Percentiles rank a stretch among this genome's conserved stretches.
Conservation (phyloP, 345 rosid genomes). For the Hibiscus syriacus region DNA sequence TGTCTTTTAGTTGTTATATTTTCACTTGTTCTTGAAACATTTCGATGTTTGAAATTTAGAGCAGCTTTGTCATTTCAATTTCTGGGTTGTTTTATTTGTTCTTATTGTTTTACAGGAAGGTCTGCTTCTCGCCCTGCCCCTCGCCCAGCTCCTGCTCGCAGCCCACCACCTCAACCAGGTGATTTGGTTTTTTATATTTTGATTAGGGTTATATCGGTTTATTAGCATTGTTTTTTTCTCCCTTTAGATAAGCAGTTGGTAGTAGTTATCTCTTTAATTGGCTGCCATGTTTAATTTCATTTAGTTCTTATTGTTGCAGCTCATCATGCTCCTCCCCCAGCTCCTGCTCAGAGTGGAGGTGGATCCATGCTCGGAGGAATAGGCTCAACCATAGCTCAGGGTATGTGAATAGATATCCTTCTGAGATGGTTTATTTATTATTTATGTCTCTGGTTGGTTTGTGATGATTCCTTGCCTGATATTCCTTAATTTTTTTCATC, state of each 20-base stretch:
- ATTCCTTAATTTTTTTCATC: background rate
- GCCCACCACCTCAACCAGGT: slow-evolving; percentile 61
- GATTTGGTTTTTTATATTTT: background rate
- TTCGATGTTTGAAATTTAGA: too few relatives aligned
- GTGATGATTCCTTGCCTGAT: background rate
- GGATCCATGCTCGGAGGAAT: slow-evolving; percentile 76
- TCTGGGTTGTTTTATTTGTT: background rate
- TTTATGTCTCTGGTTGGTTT: background rate
- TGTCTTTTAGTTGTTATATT: background rate
- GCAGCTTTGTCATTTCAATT: background rate
- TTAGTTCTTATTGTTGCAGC: slow-evolving; percentile 33
- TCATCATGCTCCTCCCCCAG: slow-evolving; percentile 81
- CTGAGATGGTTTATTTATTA: background rate
- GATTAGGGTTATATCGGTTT: background rate
- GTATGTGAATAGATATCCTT: slow-evolving; percentile 30
- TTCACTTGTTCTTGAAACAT: background rate
- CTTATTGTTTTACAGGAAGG: slow-evolving; percentile 40
- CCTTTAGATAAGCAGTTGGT: background rate
- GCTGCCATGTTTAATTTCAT: background rate
- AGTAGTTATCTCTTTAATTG: background rate
- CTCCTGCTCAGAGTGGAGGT: slow-evolving; percentile 54
- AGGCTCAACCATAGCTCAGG: slow-evolving; percentile 97
- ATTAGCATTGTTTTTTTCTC: background rate
- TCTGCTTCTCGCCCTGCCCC: slow-evolving; percentile 49
- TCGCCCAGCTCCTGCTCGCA: slow-evolving; percentile 42